phyloP scores from a whole-genome alignment of 2,329 filamentous ascomycete genomes.

The Cercospora sesami region DNA sequence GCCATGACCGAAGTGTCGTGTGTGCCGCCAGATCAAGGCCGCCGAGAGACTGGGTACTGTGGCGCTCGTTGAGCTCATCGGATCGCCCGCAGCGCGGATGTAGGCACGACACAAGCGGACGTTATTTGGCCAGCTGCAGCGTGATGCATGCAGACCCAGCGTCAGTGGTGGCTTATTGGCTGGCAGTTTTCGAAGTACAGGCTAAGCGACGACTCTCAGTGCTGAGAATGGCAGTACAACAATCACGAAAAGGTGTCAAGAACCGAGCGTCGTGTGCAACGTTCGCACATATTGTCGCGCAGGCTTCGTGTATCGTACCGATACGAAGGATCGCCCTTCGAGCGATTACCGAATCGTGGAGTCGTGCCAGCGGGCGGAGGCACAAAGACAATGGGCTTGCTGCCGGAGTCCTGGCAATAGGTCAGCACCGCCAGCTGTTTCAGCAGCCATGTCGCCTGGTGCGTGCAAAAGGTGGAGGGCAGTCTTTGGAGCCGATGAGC shows the following conservation, averaged over 20 bases:
- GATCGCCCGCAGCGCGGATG: slow-evolving; percentile 15
- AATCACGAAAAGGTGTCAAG: slow-evolving; percentile 12
- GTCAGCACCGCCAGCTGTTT: slow-evolving; percentile 14
- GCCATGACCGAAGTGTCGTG: slow-evolving; percentile 20
- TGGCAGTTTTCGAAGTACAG: slow-evolving; percentile 24
- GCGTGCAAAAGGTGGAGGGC: not conserved
- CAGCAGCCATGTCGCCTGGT: slow-evolving; percentile 6
- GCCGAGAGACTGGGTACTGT: slow-evolving; percentile 25
- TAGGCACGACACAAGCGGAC: slow-evolving; percentile 20
- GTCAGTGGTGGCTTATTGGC: slow-evolving; percentile 21
- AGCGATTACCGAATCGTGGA: not conserved
- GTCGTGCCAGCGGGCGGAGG: not conserved
- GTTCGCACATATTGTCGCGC: slow-evolving; percentile 11
- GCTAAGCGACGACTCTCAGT: slow-evolving; percentile 18
- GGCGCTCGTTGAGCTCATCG: slow-evolving; percentile 20
- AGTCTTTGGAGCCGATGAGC: not conserved
- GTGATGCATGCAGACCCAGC: slow-evolving; percentile 22
- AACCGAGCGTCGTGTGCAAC: slow-evolving; percentile 20
- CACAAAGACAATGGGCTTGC: slow-evolving; percentile 10
- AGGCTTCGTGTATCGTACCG: slow-evolving; percentile 17
- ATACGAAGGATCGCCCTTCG: slow-evolving; percentile 14
- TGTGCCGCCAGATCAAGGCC: slow-evolving; percentile 14
- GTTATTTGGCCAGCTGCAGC: slow-evolving; percentile 21
- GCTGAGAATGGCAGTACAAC: slow-evolving; percentile 18
- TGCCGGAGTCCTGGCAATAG: not conserved